A percentile compares a stretch with the other conserved stretches of the same genome.
Conservation (phyloP, 2,329 filamentous ascomycete genomes). For the Volutella citrinella region DNA sequence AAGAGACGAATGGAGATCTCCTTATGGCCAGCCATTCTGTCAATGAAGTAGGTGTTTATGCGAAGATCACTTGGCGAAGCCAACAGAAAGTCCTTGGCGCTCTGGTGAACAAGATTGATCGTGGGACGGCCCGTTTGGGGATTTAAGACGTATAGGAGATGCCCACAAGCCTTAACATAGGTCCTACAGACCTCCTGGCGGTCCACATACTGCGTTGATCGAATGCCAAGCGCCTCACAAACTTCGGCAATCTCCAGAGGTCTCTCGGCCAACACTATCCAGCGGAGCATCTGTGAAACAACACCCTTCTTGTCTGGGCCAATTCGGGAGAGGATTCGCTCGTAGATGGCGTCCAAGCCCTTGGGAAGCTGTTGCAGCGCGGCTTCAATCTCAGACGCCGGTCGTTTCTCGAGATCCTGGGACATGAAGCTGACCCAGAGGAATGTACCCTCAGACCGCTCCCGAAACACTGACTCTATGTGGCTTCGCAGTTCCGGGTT, state of each 20-base stretch:
- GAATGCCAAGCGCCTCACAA: background rate
- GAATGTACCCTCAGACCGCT: slow-evolving; percentile 7
- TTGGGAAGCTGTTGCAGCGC: slow-evolving; percentile 3
- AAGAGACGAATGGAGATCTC: background rate
- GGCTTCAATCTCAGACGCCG: slow-evolving; percentile 2
- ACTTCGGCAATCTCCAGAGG: background rate
- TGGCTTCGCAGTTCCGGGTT: fast-evolving
- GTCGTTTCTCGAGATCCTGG: slow-evolving; percentile 7
- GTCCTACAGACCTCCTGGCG: background rate
- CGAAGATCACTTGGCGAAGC: background rate
- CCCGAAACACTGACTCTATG: background rate
- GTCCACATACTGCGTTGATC: background rate
- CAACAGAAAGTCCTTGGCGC: background rate
- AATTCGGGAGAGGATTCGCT: slow-evolving; percentile 4
- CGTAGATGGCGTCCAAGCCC: slow-evolving; percentile 8
- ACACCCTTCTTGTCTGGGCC: background rate
- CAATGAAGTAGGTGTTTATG: no score
- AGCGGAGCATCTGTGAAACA: background rate
- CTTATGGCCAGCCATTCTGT: background rate
- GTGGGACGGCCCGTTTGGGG: background rate
- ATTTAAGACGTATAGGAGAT: background rate
- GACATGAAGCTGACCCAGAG: slow-evolving; percentile 15
- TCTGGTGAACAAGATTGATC: background rate
- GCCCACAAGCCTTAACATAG: background rate
- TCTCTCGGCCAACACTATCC: background rate